Evolutionary conservation across 202 grass and related monocot species (phyloP), one percentile per base, ranked within the genome.

Genomic region (Hordeum pubiflorum): DNA sequence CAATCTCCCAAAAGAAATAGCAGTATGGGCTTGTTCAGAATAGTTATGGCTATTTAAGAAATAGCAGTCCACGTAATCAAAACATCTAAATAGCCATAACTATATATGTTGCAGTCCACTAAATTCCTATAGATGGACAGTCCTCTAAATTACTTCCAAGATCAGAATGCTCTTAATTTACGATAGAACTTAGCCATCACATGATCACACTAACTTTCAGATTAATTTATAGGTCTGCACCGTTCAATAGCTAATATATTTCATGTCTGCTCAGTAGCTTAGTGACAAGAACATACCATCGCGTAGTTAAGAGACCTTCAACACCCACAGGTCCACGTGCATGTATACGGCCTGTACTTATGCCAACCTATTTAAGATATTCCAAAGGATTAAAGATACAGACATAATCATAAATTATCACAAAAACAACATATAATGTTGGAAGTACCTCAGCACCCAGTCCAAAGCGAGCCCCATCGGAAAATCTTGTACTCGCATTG

Each of bases 341-440:
- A 93, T 99, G 96, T 81, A 99, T 99, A 24, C 96, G 93, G 18
- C 96, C 92, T 56, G 96, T 99, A 85, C 96, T 99, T 85, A 99
- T 96, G 57, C 96, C 96, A 82, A 99, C 92, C 96, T 99, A 88
- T 59, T 75, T 26, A 88, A 86, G 55, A 83, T 69, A 87, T 79
- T 73, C 11, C 55, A 80, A 72, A 82, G 17, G 40, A 74, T 79
- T 2, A 90, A 50, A 48, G 38, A 76, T 29, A 27, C 32, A 78
- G 31, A 59, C 23, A 72, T 36, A 58, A 52, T 5, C 6, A 7
- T 63, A 11, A 40, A 67, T 9, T 0, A 33, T 69, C 40, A 15
- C 21, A 18, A 58, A 58, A 54, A 80, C 2, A 48, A 5, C 59
- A 65, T 75, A 43, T 71, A 75, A 63, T 52, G 37, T 36, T 43